Evolutionary conservation across 1,284 basidiomycete species (phyloP).

Genomic region (Earliella scabrosa): DNA sequence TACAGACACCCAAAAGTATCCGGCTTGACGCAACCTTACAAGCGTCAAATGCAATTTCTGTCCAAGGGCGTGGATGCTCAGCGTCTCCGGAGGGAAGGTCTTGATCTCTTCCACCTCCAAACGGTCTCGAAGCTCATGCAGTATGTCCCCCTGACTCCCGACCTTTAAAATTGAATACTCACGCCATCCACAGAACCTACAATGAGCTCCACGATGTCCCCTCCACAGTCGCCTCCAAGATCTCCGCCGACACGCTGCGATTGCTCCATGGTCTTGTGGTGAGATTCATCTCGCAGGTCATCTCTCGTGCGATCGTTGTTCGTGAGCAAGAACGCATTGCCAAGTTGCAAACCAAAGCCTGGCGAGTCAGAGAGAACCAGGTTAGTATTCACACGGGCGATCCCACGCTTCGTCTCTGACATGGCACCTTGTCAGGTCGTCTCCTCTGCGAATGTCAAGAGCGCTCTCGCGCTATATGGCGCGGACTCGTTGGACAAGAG

Average conservation of each 20-base stretch:
- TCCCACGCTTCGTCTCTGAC: background rate
- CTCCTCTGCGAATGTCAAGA: constrained; percentile 45
- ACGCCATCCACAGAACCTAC: constrained; percentile 26
- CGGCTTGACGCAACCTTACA: constrained; percentile 51
- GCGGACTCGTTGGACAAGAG: constrained; percentile 32
- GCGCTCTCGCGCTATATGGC: constrained; percentile 48
- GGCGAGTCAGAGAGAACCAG: constrained; percentile 44
- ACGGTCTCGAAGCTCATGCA: constrained; percentile 44
- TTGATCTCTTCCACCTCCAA: constrained; percentile 56
- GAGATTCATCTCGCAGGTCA: constrained; percentile 53
- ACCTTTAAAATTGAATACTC: background rate
- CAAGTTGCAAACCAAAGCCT: constrained; percentile 62
- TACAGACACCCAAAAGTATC: constrained; percentile 27
- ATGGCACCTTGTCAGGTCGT: constrained; percentile 31
- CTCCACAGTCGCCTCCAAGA: constrained; percentile 29
- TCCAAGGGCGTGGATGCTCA: constrained; percentile 46
- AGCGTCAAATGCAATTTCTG: constrained; percentile 44
- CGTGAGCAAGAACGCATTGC: constrained; percentile 59
- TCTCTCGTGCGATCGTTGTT: constrained; percentile 53
- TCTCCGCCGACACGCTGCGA: constrained; percentile 36
- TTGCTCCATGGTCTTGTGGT: constrained; percentile 47
- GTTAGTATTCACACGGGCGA: constrained; percentile 16
- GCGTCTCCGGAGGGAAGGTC: constrained; percentile 43
- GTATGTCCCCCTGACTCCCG: constrained; percentile 32
- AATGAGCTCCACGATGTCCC: constrained; percentile 41